Evolutionary conservation across 2,329 filamentous ascomycete genomes (phyloP).

Genomic region (Aspergillus oerlinghausenensis): DNA sequence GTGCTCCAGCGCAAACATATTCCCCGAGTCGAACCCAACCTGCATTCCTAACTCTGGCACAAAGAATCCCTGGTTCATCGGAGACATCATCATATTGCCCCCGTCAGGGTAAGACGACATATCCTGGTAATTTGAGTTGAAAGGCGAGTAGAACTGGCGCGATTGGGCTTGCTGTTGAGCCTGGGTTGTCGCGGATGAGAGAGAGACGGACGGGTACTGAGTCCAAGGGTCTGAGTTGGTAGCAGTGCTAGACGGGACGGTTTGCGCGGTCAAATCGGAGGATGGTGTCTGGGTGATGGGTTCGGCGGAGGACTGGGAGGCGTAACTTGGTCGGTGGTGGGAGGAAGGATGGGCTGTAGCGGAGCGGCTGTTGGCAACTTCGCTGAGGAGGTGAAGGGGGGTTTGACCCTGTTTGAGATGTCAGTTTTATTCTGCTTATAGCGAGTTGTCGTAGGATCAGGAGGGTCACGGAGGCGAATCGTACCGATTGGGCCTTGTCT

Average conservation of each 20-base stretch:
- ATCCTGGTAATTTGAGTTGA: constrained; percentile 7
- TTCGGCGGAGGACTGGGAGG: constrained; percentile 9
- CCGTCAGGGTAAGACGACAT: constrained; percentile 11
- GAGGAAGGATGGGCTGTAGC: constrained; percentile 2
- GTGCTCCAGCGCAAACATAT: constrained; percentile 26
- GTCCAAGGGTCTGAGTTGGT: constrained; percentile 9
- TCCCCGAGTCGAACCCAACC: constrained; percentile 24
- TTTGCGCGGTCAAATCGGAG: constrained; percentile 1
- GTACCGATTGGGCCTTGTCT: neutral
- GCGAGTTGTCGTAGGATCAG: neutral
- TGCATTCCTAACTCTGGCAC: constrained; percentile 23
- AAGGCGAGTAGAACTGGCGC: constrained; percentile 8
- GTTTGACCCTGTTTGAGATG: constrained; percentile 19
- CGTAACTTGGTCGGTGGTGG: constrained; percentile 2
- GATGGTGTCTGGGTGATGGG: constrained; percentile 9
- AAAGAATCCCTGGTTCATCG: constrained; percentile 18
- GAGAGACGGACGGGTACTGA: constrained; percentile 2
- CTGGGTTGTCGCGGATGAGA: neutral
- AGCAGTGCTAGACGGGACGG: neutral
- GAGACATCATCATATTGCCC: constrained; percentile 13
- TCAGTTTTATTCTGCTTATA: constrained; percentile 1
- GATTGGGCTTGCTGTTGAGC: neutral
- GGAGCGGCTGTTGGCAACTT: constrained; percentile 31
- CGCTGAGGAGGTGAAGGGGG: constrained; percentile 34
- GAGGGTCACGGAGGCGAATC: neutral